Percentiles rank a stretch among this genome's conserved stretches.
Conservation (phyloP, 495 filamentous ascomycete genomes). For the Neurospora discreta region DNA sequence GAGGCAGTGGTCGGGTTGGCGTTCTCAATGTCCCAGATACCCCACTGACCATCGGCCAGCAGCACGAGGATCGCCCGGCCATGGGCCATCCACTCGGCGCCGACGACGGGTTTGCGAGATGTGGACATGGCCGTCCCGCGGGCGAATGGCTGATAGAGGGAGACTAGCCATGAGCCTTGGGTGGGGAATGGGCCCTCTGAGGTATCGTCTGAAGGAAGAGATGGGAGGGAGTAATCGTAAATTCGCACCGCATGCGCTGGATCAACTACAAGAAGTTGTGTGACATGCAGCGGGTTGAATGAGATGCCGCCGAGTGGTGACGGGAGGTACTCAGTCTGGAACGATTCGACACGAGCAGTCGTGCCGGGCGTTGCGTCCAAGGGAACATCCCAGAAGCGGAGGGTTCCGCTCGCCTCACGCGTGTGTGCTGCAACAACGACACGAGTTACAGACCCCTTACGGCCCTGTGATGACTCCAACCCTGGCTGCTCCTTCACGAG, state of each 20-base stretch:
- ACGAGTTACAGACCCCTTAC: conserved; percentile 25
- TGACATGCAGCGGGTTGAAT: conserved; percentile 59
- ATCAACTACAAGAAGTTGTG: conserved; percentile 56
- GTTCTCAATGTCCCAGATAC: conserved; percentile 79
- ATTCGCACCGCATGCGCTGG: conserved; percentile 59
- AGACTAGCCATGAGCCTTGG: conserved; percentile 54
- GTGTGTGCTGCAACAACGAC: conserved; percentile 46
- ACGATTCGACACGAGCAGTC: conserved; percentile 40
- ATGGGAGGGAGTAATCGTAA: conserved; percentile 37
- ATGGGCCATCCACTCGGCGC: conserved; percentile 71
- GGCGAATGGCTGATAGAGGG: conserved; percentile 58
- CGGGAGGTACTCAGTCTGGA: conserved; percentile 52
- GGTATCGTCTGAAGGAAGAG: conserved; percentile 33
- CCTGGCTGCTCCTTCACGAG: conserved; percentile 36
- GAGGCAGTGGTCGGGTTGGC: conserved; percentile 32
- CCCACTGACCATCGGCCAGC: conserved; percentile 82
- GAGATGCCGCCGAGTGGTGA: conserved; percentile 53
- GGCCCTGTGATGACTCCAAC: conserved; percentile 2
- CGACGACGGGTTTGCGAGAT: conserved; percentile 64
- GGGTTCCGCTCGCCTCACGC: conserved; percentile 50
- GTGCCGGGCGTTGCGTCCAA: conserved; percentile 26
- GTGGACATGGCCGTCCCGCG: conserved; percentile 28
- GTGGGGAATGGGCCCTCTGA: conserved; percentile 38
- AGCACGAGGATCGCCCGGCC: conserved; percentile 68
- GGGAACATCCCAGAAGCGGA: conserved; percentile 37